These are phyloP conservation scores for Scheffersomyces titani DNA, from an alignment of 1,139 yeast species.

Conservation along the genomic window DNA sequence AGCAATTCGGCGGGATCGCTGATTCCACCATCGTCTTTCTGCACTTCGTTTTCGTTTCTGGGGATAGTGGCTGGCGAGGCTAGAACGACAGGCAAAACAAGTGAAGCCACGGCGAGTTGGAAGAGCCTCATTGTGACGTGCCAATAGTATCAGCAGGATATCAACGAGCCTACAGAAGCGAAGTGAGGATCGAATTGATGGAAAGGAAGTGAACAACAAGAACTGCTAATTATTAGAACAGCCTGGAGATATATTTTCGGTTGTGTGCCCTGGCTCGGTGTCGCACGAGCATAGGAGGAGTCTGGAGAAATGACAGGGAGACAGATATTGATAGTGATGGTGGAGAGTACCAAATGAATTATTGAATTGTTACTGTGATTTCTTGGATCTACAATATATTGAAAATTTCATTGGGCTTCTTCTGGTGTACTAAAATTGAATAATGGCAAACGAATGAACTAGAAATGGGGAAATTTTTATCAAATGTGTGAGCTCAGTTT, in stretches of 20 bases:
- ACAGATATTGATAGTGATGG: neutral
- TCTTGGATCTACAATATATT: neutral
- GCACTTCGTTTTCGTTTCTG: neutral
- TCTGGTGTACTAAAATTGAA: neutral
- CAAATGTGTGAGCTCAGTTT: neutral
- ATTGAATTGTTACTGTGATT: neutral
- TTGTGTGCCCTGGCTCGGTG: neutral
- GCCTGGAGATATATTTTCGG: neutral
- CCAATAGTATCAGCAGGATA: neutral
- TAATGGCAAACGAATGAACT: no score
- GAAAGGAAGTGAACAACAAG: neutral
- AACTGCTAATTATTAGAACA: neutral
- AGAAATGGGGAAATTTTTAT: neutral
- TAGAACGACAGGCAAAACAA: slow-evolving; percentile 3
- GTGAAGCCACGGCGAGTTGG: neutral
- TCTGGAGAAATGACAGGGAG: neutral
- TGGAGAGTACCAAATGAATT: neutral
- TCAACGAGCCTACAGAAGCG: neutral
- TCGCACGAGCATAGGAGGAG: neutral
- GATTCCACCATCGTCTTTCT: neutral
- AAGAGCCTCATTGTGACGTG: neutral
- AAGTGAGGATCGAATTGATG: neutral
- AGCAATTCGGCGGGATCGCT: neutral
- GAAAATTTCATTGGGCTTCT: neutral
- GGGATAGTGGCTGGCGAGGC: slow-evolving; percentile 3